A percentile compares a stretch with the other conserved stretches of the same genome.
phyloP scores from a whole-genome alignment of 73 alveolate genomes.

The Stentor roeselii region DNA sequence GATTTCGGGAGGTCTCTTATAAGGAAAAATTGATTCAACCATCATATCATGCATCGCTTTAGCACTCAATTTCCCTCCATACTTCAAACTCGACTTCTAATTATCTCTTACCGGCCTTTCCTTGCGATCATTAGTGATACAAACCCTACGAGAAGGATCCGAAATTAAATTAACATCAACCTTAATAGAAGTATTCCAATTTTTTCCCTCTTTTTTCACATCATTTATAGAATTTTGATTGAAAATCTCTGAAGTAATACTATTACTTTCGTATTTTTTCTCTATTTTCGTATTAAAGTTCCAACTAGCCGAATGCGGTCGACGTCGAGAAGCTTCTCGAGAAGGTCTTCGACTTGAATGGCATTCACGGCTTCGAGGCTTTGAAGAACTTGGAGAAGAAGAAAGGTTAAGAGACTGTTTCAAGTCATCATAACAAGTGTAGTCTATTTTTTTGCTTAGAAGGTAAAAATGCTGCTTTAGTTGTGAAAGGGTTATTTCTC shows the following conservation, averaged over 20 bases:
- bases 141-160: background rate
- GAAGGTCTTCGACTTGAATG: background rate
- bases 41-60: conserved; percentile 16
- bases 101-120: background rate
- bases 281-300: background rate
- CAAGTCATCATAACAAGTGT: conserved; percentile 2
- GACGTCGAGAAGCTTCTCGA: background rate
- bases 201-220: no score
- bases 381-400: no score
- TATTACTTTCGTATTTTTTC: background rate
- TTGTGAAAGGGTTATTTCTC: background rate
- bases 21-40: background rate
- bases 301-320: background rate
- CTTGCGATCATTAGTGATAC: background rate
- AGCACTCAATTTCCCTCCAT: conserved; percentile 3
- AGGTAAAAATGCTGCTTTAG: background rate
- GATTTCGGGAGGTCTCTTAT: background rate
- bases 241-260: background rate
- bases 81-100: background rate
- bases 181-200: background rate
- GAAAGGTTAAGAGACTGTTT: background rate
- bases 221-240: background rate
- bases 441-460: background rate
- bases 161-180: background rate
- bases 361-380: background rate